Percentiles rank a stretch among this genome's conserved stretches.
Conservation (phyloP, 495 filamentous ascomycete genomes). For the Trichoderma asperelloides region DNA sequence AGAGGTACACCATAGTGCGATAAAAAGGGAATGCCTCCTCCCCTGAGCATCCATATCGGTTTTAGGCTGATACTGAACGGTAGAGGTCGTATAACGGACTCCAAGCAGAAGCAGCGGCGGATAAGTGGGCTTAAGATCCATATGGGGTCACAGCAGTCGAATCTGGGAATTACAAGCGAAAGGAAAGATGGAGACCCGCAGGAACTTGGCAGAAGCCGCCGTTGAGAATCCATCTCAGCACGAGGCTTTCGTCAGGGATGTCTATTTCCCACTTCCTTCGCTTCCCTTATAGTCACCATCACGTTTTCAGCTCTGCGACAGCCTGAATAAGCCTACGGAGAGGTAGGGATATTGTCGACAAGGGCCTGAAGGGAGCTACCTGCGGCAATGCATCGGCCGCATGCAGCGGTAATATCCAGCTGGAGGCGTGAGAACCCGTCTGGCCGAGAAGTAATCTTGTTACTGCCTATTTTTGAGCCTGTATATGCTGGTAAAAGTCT, state of each 20-base stretch:
- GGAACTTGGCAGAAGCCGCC: not conserved
- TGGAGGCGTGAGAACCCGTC: not conserved
- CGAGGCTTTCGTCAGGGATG: not conserved
- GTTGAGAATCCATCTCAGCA: not conserved
- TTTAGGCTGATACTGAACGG: not conserved
- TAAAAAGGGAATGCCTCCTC: too few relatives aligned
- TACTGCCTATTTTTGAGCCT: not conserved
- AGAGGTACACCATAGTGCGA: too few relatives aligned
- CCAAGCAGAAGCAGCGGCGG: not conserved
- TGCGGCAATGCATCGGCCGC: not conserved
- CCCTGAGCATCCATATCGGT: too few relatives aligned
- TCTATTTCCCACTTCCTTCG: not conserved
- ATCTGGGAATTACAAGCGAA: not conserved
- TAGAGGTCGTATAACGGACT: not conserved
- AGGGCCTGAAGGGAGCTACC: not conserved
- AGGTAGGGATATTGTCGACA: not conserved
- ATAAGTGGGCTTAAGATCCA: not conserved
- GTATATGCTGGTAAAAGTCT: too few relatives aligned
- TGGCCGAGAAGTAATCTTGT: not conserved
- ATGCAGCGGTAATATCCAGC: not conserved
- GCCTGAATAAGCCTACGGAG: not conserved
- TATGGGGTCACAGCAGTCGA: not conserved
- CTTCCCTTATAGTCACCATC: not conserved
- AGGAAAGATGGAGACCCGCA: not conserved
- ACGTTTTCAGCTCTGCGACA: not conserved